Base-by-base conservation (phyloP, 768 basidiomycete genomes). In the Naematelia aurantialba region DNA sequence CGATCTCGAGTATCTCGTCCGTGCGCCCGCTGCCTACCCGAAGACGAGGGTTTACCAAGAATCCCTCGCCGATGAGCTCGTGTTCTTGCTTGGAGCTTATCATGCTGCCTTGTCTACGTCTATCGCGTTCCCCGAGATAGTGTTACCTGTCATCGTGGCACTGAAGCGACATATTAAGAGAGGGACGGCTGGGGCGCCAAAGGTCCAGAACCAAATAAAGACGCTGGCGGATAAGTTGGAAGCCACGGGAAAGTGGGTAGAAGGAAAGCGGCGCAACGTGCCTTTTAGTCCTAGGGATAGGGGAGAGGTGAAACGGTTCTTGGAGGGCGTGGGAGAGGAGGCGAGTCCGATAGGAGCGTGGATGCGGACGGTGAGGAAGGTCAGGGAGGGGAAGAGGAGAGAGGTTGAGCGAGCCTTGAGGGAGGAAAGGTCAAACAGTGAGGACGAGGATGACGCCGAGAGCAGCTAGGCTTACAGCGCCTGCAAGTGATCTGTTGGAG, bases 81-180 rank as follows among this genome's bases (percentile, higher is more conserved):
- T 82, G 4, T 94, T 84, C 77, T 77, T 90, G 25, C 80, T 94
- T 22, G 86, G 85, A 1, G 91, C 92, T 69, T 84, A 91, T 54
- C 81, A 85, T 27, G 85, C 84, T 29, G 79, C 84, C 0, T 85
- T 93, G 0, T 87, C 89, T 50, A 87, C 85, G 0, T 89, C 87
- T 75, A 85, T 97, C 59, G 90, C 90, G 0, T 98, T 96, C 81
- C 94, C 96, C 1, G 96, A 99, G 78, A 82, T 94, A 42, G 81
- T 85, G 13, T 83, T 97, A 12, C 92, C 93, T 2, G 79, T 92
- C 34, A 78, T 85, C 14, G 82, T 89, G 11, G 80, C 84, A 0
- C 79, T 99, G 52, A 85, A 85, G 45, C 87, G 87, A 64, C 81
- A 83, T 55, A 67, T 93, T 64, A 97, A 96, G 76, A 80, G 78